These are phyloP conservation scores for Paecilomyces niveus DNA, from an alignment of 2,329 filamentous ascomycete species.

Conservation along the genomic window DNA sequence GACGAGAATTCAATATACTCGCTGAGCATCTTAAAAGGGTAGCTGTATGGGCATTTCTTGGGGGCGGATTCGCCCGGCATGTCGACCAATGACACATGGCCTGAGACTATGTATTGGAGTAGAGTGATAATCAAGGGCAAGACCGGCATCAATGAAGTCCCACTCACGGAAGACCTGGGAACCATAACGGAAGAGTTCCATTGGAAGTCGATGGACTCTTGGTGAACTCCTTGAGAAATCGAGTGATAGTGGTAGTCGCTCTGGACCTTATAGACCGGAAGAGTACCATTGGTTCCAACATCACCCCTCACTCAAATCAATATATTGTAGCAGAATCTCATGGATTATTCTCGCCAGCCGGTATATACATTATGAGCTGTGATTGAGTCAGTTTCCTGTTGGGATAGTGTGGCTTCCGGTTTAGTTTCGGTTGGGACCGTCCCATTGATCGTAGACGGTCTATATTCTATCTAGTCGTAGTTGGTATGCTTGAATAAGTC, in stretches of 20 bases:
- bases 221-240: background rate
- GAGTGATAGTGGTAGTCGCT: background rate
- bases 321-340: background rate
- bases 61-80: too few species aligned
- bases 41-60: too few species aligned
- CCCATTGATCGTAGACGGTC: background rate
- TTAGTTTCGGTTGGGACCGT: background rate
- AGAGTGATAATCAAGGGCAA: too few species aligned
- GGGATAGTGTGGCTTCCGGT: too few species aligned
- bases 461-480: background rate
- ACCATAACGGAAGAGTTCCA: background rate
- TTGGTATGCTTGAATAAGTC: background rate
- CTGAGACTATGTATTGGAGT: too few species aligned
- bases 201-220: background rate
- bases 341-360: background rate
- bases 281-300: background rate
- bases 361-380: background rate
- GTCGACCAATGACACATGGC: too few species aligned
- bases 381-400: background rate
- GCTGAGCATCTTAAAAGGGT: too few species aligned
- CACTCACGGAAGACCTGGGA: too few species aligned
- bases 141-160: too few species aligned
- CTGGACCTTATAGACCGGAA: background rate
- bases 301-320: background rate
- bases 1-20: too few species aligned